These are phyloP conservation scores for Gossypium schwendimanii DNA, from an alignment of 441 rosid genomes.

Conservation along the genomic window DNA sequence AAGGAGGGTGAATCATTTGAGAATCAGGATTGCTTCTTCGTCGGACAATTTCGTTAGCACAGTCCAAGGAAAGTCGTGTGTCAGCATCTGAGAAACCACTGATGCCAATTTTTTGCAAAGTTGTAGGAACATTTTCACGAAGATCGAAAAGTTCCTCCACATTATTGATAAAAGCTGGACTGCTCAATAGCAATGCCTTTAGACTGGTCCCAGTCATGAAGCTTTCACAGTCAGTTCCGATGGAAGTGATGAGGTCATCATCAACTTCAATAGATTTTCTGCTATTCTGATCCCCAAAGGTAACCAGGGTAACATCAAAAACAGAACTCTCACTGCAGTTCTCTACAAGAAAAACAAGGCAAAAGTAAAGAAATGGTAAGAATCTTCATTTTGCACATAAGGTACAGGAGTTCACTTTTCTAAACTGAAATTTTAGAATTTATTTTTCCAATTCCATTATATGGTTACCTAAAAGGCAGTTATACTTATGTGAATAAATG, in stretches of 20 bases:
- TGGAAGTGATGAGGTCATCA: conserved; percentile 1
- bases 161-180: conserved; percentile 35
- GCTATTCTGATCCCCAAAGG: conserved; percentile 14
- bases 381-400: neutral
- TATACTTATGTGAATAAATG: neutral
- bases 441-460: neutral
- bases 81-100: conserved; percentile 11
- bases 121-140: conserved; percentile 16
- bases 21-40: conserved; percentile 41
- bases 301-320: conserved; percentile 9
- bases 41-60: conserved; percentile 49
- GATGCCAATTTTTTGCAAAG: conserved; percentile 13
- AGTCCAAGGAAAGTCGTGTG: conserved; percentile 43
- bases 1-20: conserved; percentile 19
- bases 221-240: conserved; percentile 8
- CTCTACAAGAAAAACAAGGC: conserved; percentile 22
- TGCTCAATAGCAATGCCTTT: conserved; percentile 38
- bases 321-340: conserved; percentile 25
- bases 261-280: conserved; percentile 10
- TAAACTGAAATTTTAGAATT: neutral
- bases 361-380: neutral
- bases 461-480: neutral
- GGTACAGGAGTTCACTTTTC: neutral
- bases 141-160: conserved; percentile 44
- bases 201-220: conserved; percentile 17